Base-by-base conservation (phyloP, 164 flowering plant genomes). In the Hamamelis virginiana region DNA sequence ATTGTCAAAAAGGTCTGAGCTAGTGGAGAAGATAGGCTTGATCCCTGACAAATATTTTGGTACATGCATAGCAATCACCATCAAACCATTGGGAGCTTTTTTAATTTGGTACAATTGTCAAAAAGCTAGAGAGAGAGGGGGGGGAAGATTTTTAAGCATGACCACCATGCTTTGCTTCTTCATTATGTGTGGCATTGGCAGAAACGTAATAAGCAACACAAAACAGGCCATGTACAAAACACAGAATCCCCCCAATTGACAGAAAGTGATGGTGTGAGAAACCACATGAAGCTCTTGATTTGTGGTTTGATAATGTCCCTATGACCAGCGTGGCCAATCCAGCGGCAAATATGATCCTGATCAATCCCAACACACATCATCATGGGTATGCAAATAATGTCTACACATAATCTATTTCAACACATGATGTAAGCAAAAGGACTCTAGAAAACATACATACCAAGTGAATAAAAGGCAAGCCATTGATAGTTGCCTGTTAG, bases 171-270 rank as follows among this genome's bases (percentile, higher is more conserved):
- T 69, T 64, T 45, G 2, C 67, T 64, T 75, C 73, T 10, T 72
- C 75, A 15, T 1, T 15, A 27, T 46, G 27, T 51, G 76, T 41
- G 1, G 90, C 87, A 65, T 70, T 81, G 53, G 94, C 79, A 48
- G 95, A 77, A 63, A 84, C 88, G 64, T 89, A 89, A 74, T 79
- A 90, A 0, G 89, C 88, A 27, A 86, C 82, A 59, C 84, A 78
- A 70, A 87, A 89, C 16, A 88, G 75, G 1, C 74, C 95, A 82
- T 94, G 98, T 66, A 94, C 86, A 66, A 94, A 83, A 68, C 98
- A 94, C 43, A 83, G 22, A 33, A 94, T 84, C 28, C 98, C 98
- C 69, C 97, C 98, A 4, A 86, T 86, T 1, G 95, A 83, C 52
- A 94, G 67, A 55, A 89, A 84, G 62, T 86, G 89, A 63, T 86